These are phyloP conservation scores for Mycocentrospora acerina DNA, from an alignment of 2,329 filamentous ascomycete species.

Conservation along the genomic window DNA sequence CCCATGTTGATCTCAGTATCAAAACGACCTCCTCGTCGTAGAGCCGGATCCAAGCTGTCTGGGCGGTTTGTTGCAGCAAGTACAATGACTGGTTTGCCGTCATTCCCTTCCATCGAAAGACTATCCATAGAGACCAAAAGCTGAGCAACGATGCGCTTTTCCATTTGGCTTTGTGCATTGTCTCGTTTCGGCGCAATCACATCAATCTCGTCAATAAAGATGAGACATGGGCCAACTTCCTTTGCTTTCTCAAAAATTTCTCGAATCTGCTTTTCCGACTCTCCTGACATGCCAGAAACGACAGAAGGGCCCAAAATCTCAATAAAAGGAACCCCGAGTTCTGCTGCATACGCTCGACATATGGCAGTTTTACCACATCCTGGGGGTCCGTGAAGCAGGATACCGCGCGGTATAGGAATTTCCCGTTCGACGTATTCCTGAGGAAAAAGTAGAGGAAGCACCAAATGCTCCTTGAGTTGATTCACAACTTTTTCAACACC, in stretches of 20 bases:
- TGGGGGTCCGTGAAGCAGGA: constrained; percentile 79
- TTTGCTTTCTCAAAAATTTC: constrained; percentile 88
- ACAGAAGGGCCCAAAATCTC: constrained; percentile 79
- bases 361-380: constrained; percentile 87
- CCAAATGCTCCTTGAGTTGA: constrained; percentile 69
- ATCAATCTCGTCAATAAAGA: constrained; percentile 93
- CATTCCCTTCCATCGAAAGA: constrained; percentile 69
- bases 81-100: constrained; percentile 79
- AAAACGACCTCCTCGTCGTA: constrained; percentile 74
- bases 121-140: constrained; percentile 84
- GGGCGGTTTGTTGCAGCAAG: constrained; percentile 88
- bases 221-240: constrained; percentile 78
- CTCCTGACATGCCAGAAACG: constrained; percentile 84
- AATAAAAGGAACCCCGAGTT: constrained; percentile 75
- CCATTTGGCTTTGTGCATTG: constrained; percentile 82
- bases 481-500: constrained; percentile 73
- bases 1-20: constrained; percentile 83
- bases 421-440: constrained; percentile 66
- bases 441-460: constrained; percentile 70
- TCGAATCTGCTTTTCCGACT: constrained; percentile 82
- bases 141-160: constrained; percentile 81
- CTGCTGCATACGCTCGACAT: constrained; percentile 75
- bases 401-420: constrained; percentile 70
- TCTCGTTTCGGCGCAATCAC: constrained; percentile 86
- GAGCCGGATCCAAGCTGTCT: constrained; percentile 78